Percentiles rank a stretch among this genome's conserved stretches.
These are phyloP conservation scores for Margaritispora aquatica DNA, from an alignment of 495 filamentous ascomycete genomes.

Conservation along the genomic window DNA sequence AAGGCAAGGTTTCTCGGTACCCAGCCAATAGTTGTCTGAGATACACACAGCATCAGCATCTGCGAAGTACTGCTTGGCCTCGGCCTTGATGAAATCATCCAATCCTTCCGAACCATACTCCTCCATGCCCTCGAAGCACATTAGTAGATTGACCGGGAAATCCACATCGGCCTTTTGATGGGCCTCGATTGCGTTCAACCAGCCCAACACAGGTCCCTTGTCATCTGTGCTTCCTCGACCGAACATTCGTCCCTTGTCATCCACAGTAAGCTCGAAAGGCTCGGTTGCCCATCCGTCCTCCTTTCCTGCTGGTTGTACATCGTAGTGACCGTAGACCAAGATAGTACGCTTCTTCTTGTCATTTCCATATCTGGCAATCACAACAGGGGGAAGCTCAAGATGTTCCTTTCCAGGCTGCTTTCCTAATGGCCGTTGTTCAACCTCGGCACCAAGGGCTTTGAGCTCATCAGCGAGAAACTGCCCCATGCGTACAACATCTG, in stretches of 20 bases:
- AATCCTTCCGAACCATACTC: constrained; percentile 97
- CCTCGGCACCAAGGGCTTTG: constrained; percentile 72
- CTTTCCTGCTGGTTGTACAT: constrained; percentile 91
- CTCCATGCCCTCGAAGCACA: constrained; percentile 99
- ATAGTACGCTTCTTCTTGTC: constrained; percentile 91
- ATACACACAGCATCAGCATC: constrained; percentile 97
- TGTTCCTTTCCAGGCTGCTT: constrained; percentile 85
- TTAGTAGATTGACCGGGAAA: constrained; percentile 94
- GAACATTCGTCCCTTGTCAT: constrained; percentile 87
- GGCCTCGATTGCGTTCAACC: constrained; percentile 96
- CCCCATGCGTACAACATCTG: constrained; percentile 94
- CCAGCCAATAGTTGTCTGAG: constrained; percentile 99
- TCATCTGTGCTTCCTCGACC: constrained; percentile 96
- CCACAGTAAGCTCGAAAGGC: constrained; percentile 85
- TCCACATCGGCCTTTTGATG: constrained; percentile 92
- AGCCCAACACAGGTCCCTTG: constrained; percentile 96
- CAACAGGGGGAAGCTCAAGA: constrained; percentile 86
- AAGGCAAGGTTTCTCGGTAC: constrained; percentile 93
- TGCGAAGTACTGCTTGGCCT: constrained; percentile 87
- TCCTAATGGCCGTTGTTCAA: constrained; percentile 77
- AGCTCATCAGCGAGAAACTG: constrained; percentile 83
- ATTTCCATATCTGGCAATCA: constrained; percentile 85
- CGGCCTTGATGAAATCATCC: constrained; percentile 85
- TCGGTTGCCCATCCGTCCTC: constrained; percentile 96
- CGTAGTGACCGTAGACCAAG: constrained; percentile 97